Evolutionary conservation across 192 early-diverging fungal genomes (phyloP), one percentile per base, ranked within the genome.

Genomic region (Radiomyces spectabilis): DNA sequence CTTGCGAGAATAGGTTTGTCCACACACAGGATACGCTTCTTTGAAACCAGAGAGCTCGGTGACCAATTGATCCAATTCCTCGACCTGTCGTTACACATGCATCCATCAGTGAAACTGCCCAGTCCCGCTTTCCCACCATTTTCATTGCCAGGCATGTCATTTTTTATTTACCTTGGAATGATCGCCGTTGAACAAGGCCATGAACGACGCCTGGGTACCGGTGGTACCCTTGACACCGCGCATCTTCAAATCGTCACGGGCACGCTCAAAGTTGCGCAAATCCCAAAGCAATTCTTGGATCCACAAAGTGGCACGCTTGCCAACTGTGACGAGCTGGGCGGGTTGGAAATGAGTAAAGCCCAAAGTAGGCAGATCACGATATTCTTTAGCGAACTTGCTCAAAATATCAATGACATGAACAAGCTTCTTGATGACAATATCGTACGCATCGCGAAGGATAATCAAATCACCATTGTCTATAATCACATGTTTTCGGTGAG

Each of bases 311-410:
- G 93, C 90, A 48, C 96, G 85, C 78, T 98, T 98, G 49, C 96
- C 96, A 51, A 98, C 96, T 4, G 96, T 98, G 32, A 93, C 94
- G 50, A 98, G 74, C 67, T 98, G 96, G 24, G 96, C 96, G 35
- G 96, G 96, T 72, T 98, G 96, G 77, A 97, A 94, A 71, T 98
- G 96, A 35, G 96, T 98, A 69, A 98, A 98, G 21, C 96, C 96
- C 8, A 98, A 80, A 22, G 96, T 95, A 30, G 96, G 94, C 45
- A 94, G 73, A 51, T 81, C 83, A 60, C 85, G 84, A 76, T 94
- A 85, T 53, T 79, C 61, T 10, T 73, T 64, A 8, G 93, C 89
- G 76, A 98, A 98, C 24, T 63, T 66, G 22, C 83, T 65, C 43
- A 98, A 73, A 32, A 80, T 85, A 59, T 87, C 73, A 62, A 94